phyloP scores from a whole-genome alignment of 768 basidiomycete species.

The Serendipita sp. region DNA sequence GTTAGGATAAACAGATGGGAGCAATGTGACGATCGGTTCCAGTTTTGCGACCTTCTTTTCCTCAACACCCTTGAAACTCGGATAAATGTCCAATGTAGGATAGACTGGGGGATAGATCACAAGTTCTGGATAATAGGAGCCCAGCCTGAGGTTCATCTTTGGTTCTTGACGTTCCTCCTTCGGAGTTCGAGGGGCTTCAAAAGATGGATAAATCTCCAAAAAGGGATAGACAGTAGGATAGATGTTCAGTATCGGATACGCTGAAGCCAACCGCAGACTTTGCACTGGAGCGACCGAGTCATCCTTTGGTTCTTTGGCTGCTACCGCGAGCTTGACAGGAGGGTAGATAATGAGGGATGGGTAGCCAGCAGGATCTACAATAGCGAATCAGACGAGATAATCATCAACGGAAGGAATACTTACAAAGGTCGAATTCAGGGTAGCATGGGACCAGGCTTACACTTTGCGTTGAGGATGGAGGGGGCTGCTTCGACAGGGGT shows the following conservation, averaged over 20 bases:
- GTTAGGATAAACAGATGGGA: not conserved
- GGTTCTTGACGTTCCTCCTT: not conserved
- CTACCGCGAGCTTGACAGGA: no score
- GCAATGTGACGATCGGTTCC: not conserved
- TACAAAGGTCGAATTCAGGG: conserved; percentile 11
- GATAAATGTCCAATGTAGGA: conserved; percentile 8
- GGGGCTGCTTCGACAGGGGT: not conserved
- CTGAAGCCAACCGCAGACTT: not conserved
- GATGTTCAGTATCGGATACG: conserved; percentile 9
- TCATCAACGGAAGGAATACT: not conserved
- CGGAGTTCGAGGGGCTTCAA: not conserved
- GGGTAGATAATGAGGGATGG: conserved; percentile 8
- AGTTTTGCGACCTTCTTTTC: not conserved
- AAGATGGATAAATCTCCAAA: conserved; percentile 3
- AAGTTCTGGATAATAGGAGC: not conserved
- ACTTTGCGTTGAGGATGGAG: not conserved
- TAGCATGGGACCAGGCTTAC: not conserved
- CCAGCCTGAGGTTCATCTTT: not conserved
- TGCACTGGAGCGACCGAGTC: not conserved
- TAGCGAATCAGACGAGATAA: not conserved
- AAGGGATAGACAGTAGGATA: conserved; percentile 12
- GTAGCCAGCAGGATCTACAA: conserved; percentile 8
- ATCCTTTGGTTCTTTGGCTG: not conserved
- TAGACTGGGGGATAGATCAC: conserved; percentile 7
- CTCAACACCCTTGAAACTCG: not conserved